phyloP scores from a whole-genome alignment of 2,329 filamentous ascomycete species.

The Fusarium liriodendri region DNA sequence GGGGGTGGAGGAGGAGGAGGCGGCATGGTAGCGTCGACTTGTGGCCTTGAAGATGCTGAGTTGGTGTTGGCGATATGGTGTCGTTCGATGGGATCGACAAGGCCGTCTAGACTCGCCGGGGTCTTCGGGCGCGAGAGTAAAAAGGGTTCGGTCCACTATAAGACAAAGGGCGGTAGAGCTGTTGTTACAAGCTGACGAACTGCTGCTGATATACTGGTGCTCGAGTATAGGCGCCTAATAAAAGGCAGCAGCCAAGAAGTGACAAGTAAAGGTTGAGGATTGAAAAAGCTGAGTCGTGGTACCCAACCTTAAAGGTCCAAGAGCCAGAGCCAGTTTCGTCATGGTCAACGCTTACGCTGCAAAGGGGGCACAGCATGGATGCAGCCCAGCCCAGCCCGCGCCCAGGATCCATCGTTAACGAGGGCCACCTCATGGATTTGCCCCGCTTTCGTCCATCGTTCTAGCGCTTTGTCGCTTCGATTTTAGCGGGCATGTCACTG shows the following conservation, averaged over 20 bases:
- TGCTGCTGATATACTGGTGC: not conserved
- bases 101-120: conserved; percentile 11
- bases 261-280: conserved; percentile 19
- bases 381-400: conserved; percentile 10
- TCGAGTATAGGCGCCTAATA: not conserved
- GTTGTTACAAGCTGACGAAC: not conserved
- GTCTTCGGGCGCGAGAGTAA: conserved; percentile 27
- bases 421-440: conserved; percentile 21
- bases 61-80: conserved; percentile 23
- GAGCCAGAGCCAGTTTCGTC: conserved; percentile 39
- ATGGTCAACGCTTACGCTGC: conserved; percentile 42
- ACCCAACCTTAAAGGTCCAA: conserved; percentile 28
- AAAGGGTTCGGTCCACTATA: conserved; percentile 25
- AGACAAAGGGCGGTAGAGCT: conserved; percentile 6
- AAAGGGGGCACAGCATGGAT: conserved; percentile 39
- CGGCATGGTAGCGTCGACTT: conserved; percentile 46
- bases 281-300: conserved; percentile 24
- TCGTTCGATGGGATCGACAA: conserved; percentile 27
- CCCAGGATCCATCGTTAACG: conserved; percentile 22
- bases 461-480: conserved; percentile 13
- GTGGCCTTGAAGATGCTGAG: conserved; percentile 8
- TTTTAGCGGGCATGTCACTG: conserved; percentile 17
- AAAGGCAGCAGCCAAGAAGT: conserved; percentile 4
- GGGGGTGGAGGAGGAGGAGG: conserved; percentile 78
- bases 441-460: conserved; percentile 30